Evolutionary conservation across 345 rosid genomes (phyloP), one percentile per base, ranked within the genome.

Genomic region (Punica granatum): DNA sequence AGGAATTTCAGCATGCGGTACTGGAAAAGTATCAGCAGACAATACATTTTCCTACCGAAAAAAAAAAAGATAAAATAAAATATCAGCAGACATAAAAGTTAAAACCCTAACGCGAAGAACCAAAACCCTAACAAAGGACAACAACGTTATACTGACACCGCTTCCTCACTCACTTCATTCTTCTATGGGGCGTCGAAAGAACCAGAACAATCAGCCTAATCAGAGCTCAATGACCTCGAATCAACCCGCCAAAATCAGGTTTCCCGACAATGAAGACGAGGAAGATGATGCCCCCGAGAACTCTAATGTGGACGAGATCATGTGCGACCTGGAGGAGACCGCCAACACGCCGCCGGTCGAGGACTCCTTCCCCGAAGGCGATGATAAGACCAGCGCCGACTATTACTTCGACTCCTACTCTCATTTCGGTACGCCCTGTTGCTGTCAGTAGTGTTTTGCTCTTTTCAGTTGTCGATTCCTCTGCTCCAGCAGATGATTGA

Each of bases 351-450:
- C 81, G 28, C 12, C 58, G 18, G 19, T 28, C 15, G 84, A 78
- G 35, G 78, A 70, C 19, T 64, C 85, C 21, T 71, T 74, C 30
- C 72, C 73, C 62, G 84, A 63, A 4, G 54, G 68, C 16, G 97
- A 93, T 70, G 86, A 85, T 23, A 81, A 82, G 68, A 94, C 99
- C 72, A 94, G 99, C 72, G 99, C 97, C 60, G 99, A 94, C 75
- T 94, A 94, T 75, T 94, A 91, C 85, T 94, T 94, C 76, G 96
- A 94, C 78, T 94, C 99, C 9, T 91, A 94, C 82, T 89, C 99
- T 72, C 99, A 94, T 83, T 94, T 94, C 66, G 99, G 99, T 94
- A 84, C 49, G 36, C 72, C 21, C 41, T 62, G 19, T 43, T 46
- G 62, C 39, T 15, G 5, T 19, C 33, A 4, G 21, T 16, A 11